Conservation (phyloP, 306 rosid genomes). For the Dryas octopetala region DNA sequence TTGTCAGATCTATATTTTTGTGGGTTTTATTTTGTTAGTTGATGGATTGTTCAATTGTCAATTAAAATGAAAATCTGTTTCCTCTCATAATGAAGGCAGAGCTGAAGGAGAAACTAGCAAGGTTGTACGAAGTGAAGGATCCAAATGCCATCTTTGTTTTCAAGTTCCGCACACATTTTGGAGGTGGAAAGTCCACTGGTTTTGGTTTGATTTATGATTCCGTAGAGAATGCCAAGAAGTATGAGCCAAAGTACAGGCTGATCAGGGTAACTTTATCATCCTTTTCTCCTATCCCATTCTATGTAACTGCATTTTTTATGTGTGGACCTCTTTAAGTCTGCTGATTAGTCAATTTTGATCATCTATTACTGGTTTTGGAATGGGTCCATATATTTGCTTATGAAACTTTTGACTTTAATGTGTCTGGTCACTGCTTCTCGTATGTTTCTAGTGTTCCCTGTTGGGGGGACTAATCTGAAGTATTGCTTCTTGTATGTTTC, state of each 20-base stretch:
- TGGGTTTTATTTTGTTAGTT: background rate
- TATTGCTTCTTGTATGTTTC: background rate
- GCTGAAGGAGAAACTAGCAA: slow-evolving; percentile 81
- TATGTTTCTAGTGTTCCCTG: background rate
- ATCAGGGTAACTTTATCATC: slow-evolving; percentile 62
- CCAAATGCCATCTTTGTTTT: slow-evolving; percentile 75
- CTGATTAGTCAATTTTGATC: background rate
- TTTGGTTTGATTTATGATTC: slow-evolving; percentile 89
- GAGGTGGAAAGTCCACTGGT: slow-evolving; percentile 94
- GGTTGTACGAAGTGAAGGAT: slow-evolving; percentile 82
- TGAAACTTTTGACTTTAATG: background rate
- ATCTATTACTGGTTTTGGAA: background rate
- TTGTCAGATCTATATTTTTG: background rate
- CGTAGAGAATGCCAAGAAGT: slow-evolving; percentile 86
- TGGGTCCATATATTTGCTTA: background rate
- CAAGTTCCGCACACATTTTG: slow-evolving; percentile 91
- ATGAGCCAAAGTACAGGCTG: slow-evolving; percentile 92
- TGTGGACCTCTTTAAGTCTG: background rate
- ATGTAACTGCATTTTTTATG: background rate
- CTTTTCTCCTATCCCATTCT: background rate
- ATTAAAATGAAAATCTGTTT: background rate
- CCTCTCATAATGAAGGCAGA: slow-evolving; percentile 52
- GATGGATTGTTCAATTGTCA: background rate
- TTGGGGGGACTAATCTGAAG: background rate
- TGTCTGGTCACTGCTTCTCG: background rate